These are phyloP conservation scores for Trichomonascus vanleenenianus DNA, from an alignment of 805 yeast species.

Conservation along the genomic window DNA sequence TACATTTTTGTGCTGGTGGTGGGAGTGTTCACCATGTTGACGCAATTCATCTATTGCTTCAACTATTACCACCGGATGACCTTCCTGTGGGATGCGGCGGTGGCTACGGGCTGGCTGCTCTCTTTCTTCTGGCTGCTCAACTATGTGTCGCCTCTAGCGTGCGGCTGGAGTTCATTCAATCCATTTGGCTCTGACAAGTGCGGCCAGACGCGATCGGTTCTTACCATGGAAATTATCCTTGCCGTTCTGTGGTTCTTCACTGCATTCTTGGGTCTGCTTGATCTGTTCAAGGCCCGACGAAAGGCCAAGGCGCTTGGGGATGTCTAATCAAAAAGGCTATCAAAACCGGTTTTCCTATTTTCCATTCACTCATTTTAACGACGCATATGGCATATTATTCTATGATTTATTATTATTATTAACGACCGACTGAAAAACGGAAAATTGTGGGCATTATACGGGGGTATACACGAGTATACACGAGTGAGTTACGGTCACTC, in stretches of 20 bases:
- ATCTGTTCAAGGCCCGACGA: slow-evolving; percentile 5
- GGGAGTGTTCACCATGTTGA: slow-evolving; percentile 18
- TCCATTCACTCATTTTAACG: neutral
- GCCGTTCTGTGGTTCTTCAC: slow-evolving; percentile 23
- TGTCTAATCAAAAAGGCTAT: neutral
- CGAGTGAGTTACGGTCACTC: too few species aligned
- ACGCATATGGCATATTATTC: neutral
- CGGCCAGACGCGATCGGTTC: slow-evolving; percentile 21
- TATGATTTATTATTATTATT: too few species aligned
- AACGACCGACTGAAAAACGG: too few species aligned
- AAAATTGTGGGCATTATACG: too few species aligned
- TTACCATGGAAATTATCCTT: slow-evolving; percentile 20
- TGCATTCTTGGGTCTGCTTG: slow-evolving; percentile 17
- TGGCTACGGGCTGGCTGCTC: slow-evolving; percentile 18
- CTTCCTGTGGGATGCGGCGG: slow-evolving; percentile 22
- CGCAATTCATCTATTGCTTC: slow-evolving; percentile 25
- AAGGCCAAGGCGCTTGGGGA: slow-evolving; percentile 3
- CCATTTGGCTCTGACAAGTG: slow-evolving; percentile 23
- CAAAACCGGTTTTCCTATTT: neutral
- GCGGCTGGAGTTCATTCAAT: slow-evolving; percentile 22
- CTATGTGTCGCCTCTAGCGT: slow-evolving; percentile 18
- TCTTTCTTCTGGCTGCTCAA: slow-evolving; percentile 21
- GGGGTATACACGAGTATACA: too few species aligned
- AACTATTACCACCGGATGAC: slow-evolving; percentile 15
- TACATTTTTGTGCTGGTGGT: slow-evolving; percentile 21